Evolutionary conservation across 768 basidiomycete species (phyloP).

Genomic region (Psilocybe tampanensis): DNA sequence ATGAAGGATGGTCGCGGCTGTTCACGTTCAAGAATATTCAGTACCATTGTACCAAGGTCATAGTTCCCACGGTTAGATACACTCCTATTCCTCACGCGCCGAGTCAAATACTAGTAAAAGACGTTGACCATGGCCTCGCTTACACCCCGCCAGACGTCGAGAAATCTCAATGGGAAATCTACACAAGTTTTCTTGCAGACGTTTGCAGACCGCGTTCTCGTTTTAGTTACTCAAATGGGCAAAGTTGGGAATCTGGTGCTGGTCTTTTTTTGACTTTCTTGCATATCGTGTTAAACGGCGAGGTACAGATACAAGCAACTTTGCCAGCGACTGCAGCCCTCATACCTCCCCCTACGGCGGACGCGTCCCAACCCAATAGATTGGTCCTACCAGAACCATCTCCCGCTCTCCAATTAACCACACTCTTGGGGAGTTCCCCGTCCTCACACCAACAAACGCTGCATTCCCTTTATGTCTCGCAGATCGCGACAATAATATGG

Average conservation of each 20-base stretch:
- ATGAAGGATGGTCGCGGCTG: too few species aligned
- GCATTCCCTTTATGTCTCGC: slow-evolving; percentile 81
- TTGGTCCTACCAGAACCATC: slow-evolving; percentile 58
- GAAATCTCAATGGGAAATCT: slow-evolving; percentile 51
- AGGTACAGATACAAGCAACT: slow-evolving; percentile 76
- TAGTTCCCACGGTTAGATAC: not conserved
- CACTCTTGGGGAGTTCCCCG: slow-evolving; percentile 75
- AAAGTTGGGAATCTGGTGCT: slow-evolving; percentile 88
- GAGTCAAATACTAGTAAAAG: too few species aligned
- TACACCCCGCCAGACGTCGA: slow-evolving; percentile 52
- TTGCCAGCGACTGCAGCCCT: slow-evolving; percentile 66
- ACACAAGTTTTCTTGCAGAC: slow-evolving; percentile 82
- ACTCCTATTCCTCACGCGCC: not conserved
- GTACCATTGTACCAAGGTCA: too few species aligned
- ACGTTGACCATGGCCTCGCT: slow-evolving; percentile 28
- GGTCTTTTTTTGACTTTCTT: slow-evolving; percentile 2
- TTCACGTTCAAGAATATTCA: too few species aligned
- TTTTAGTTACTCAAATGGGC: slow-evolving; percentile 89
- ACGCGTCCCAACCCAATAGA: slow-evolving; percentile 34
- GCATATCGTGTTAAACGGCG: not conserved
- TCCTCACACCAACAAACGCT: slow-evolving; percentile 71
- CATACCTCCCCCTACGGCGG: slow-evolving; percentile 36
- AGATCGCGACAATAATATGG: slow-evolving; percentile 88
- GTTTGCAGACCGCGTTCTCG: slow-evolving; percentile 79
- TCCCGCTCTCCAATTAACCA: slow-evolving; percentile 73